These are phyloP conservation scores for Creolimax fragrantissima DNA, from an alignment of 78 protist species.

Conservation along the genomic window DNA sequence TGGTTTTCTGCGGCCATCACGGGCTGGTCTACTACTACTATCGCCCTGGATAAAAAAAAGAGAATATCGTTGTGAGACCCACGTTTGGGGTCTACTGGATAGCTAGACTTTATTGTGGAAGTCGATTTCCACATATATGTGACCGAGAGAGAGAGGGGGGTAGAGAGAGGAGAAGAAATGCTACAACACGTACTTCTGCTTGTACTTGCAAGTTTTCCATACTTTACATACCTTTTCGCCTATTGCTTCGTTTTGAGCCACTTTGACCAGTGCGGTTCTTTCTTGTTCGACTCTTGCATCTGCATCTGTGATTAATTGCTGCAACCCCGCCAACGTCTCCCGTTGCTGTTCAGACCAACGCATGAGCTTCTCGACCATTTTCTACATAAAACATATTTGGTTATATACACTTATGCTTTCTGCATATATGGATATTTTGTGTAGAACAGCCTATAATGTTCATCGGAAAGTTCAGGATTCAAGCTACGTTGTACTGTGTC, in stretches of 20 bases:
- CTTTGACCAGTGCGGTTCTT: neutral
- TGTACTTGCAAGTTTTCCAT: neutral
- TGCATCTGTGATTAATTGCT: neutral
- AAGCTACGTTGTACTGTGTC: neutral
- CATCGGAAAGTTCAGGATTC: neutral
- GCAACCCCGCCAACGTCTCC: neutral
- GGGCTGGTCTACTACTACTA: no score
- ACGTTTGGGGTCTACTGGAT: neutral
- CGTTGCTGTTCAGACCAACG: neutral
- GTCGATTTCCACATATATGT: neutral
- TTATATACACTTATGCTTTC: neutral
- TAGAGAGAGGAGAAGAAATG: neutral
- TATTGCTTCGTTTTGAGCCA: no score
- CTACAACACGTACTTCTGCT: neutral
- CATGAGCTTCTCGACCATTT: neutral
- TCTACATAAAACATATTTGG: neutral
- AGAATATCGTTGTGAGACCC: neutral
- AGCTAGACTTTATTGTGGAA: neutral
- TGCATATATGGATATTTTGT: neutral
- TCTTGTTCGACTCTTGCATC: neutral
- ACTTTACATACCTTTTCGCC: no score
- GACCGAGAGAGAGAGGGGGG: neutral
- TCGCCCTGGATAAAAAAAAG: no score
- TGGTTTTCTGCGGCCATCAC: no score
- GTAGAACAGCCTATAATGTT: neutral